Percentiles rank a stretch among this genome's conserved stretches.
Conservation (phyloP, 1,284 basidiomycete genomes). For the Ceratobasidium sp. region DNA sequence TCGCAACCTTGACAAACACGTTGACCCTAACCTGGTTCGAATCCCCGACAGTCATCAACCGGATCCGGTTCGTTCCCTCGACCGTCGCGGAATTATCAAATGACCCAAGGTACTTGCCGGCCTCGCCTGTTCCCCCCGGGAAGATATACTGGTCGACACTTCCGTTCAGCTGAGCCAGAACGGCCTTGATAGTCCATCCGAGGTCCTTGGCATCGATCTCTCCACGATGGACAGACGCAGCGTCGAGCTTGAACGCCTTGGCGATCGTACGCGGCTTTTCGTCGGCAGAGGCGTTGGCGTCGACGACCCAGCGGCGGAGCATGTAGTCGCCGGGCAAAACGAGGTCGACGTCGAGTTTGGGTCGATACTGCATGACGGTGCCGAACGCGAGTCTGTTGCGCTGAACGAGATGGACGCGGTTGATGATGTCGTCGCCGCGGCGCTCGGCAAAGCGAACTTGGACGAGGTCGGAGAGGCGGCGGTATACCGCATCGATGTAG, state of each 20-base stretch:
- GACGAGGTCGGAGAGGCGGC: slow-evolving; percentile 2
- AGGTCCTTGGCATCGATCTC: slow-evolving; percentile 11
- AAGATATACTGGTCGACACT: slow-evolving; percentile 22
- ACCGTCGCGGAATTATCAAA: background rate
- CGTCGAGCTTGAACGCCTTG: slow-evolving; percentile 8
- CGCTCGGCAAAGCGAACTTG: slow-evolving; percentile 36
- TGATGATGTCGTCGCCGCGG: slow-evolving; percentile 14
- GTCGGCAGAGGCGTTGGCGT: background rate
- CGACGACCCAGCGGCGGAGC: too few species aligned
- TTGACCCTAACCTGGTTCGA: slow-evolving; percentile 10
- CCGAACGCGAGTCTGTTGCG: background rate
- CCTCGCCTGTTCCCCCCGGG: slow-evolving; percentile 30
- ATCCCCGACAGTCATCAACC: background rate
- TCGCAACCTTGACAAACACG: slow-evolving; percentile 38
- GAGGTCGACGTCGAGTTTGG: too few species aligned
- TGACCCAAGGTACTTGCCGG: slow-evolving; percentile 4
- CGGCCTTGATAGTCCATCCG: slow-evolving; percentile 10
- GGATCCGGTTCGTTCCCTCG: background rate
- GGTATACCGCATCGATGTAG: slow-evolving; percentile 17
- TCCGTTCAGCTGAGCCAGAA: slow-evolving; percentile 39
- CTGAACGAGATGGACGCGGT: slow-evolving; percentile 25
- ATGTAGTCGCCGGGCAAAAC: too few species aligned
- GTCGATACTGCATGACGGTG: too few species aligned
- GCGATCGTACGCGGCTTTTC: slow-evolving; percentile 10
- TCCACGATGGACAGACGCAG: background rate